Evolutionary conservation across 352 stramenopile species (phyloP).

Genomic region (Pythium rhizo-oryzae): DNA sequence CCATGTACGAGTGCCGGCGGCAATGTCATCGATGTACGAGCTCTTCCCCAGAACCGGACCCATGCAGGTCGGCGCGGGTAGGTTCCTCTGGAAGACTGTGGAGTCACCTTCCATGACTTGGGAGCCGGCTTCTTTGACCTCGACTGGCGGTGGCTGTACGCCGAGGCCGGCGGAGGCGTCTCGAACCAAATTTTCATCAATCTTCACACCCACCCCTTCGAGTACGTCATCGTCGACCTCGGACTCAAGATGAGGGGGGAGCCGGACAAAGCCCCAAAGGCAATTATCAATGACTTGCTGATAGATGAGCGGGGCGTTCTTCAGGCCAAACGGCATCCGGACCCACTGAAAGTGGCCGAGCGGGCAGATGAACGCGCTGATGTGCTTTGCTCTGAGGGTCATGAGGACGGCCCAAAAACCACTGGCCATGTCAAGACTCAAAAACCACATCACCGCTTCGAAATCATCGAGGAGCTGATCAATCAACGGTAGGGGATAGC

Average conservation of each 20-base stretch:
- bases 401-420: constrained; percentile 14
- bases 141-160: background rate
- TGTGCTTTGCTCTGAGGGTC: constrained; percentile 10
- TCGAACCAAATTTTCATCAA: background rate
- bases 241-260: constrained; percentile 7
- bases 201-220: constrained; percentile 6
- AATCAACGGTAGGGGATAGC: constrained; percentile 19
- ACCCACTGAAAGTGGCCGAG: constrained; percentile 27
- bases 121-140: background rate
- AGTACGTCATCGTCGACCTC: constrained; percentile 20
- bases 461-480: constrained; percentile 19
- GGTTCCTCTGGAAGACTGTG: constrained; percentile 3
- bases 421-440: constrained; percentile 13
- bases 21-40: constrained; percentile 23
- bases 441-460: constrained; percentile 11
- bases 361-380: constrained; percentile 20
- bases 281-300: constrained; percentile 24
- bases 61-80: constrained; percentile 5
- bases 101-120: background rate
- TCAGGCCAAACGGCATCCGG: constrained; percentile 19
- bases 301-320: constrained; percentile 22
- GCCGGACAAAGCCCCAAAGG: constrained; percentile 15
- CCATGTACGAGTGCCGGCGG: constrained; percentile 5
- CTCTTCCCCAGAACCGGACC: constrained; percentile 10
- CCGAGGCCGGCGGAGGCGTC: background rate